Base-by-base conservation (phyloP, 1,284 basidiomycete species). In the Ceratorhiza oryzae-sativae region DNA sequence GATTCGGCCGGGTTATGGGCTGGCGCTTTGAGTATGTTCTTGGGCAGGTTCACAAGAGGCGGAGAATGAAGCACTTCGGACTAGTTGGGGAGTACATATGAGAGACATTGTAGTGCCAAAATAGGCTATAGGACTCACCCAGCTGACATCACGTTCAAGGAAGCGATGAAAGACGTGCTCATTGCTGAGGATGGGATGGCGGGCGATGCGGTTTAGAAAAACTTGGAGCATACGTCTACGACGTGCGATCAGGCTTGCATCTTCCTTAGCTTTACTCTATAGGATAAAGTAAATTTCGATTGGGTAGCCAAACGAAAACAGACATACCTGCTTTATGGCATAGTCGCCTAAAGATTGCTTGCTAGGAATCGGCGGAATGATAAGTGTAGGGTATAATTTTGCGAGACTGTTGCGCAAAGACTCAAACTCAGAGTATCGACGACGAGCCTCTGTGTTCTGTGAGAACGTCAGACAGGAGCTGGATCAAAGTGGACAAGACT, bases 351-450 rank as follows among this genome's bases (percentile, higher is more conserved):
- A 85, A 1, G 91, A 92, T 82, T 99, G 96, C 82, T 99, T 99
- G 3, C 93, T 95, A 0, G 97, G 97, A 74, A 99, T 97, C 42
- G 97, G 97, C 0, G 97, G 97, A 74, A 99, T 92, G 78, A 99
- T 98, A 76, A 97, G 83, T 13, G 96, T 98, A 0, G 97, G 97
- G 80, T 99, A 98, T 65, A 99, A 85, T 75, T 90, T 93, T 55
- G 90, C 85, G 56, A 99, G 87, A 71, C 87, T 92, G 71, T 88
- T 86, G 68, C 97, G 89, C 55, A 99, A 84, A 25, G 95, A 94
- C 81, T 98, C 94, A 80, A 99, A 99, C 79, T 98, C 95, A 3
- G 97, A 98, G 81, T 99, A 99, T 45, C 97, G 88, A 76, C 98
- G 92, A 56, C 90, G 88, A 4, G 94, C 89, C 77, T 94, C 91